These are phyloP conservation scores for Pelargonium citronellum DNA, from an alignment of 441 rosid species.

Conservation along the genomic window DNA sequence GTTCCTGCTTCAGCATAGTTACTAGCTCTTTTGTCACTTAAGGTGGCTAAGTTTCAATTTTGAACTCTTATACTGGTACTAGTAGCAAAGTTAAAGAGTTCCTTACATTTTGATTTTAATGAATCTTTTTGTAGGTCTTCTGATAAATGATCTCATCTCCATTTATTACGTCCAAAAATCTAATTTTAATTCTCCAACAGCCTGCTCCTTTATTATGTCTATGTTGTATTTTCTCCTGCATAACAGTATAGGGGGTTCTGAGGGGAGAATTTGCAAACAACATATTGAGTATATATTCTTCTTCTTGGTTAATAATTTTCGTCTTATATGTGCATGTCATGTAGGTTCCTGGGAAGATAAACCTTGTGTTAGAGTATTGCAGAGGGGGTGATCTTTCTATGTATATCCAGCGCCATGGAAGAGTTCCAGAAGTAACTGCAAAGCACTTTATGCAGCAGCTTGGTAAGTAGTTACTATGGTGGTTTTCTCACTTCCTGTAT, in stretches of 20 bases:
- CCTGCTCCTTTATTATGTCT: no score
- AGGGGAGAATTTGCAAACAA: neutral
- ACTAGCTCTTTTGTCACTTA: neutral
- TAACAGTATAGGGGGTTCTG: neutral
- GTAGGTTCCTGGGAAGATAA: constrained; percentile 75
- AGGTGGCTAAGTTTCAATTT: neutral
- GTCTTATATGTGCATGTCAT: constrained; percentile 15
- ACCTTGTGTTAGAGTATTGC: constrained; percentile 84
- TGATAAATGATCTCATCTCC: neutral
- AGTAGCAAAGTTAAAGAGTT: neutral
- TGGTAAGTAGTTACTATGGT: constrained; percentile 29
- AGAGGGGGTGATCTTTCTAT: constrained; percentile 87
- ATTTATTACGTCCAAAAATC: no score
- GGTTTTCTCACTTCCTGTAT: constrained; percentile 9
- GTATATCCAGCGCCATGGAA: constrained; percentile 71
- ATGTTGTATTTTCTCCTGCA: no score
- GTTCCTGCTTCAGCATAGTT: neutral
- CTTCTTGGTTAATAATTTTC: neutral
- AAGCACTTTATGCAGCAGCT: constrained; percentile 94
- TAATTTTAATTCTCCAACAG: no score
- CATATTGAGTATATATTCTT: neutral
- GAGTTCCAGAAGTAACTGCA: constrained; percentile 66
- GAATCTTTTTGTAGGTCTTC: neutral
- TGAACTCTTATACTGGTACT: neutral
- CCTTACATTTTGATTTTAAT: neutral